Evolutionary conservation across 177 flowering plant species (phyloP).

Genomic region (Telopea speciosissima): DNA sequence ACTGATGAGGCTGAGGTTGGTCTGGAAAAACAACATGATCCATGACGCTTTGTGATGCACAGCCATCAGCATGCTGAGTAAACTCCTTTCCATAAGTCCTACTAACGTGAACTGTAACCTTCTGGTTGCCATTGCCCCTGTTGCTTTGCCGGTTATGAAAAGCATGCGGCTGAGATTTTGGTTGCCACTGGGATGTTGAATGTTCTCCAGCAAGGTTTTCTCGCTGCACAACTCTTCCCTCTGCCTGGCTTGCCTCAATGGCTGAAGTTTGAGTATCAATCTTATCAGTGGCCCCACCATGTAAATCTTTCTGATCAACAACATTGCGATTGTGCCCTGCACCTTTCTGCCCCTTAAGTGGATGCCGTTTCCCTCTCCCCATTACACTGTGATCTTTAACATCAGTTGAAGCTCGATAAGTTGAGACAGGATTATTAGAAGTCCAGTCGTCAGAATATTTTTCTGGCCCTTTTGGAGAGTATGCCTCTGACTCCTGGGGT

Average conservation of each 20-base stretch:
- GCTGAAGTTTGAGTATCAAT: constrained; percentile 15
- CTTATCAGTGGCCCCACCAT: constrained; percentile 22
- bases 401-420: constrained; percentile 16
- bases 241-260: constrained; percentile 34
- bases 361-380: constrained; percentile 51
- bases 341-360: constrained; percentile 34
- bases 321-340: constrained; percentile 19
- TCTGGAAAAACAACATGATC: constrained; percentile 8
- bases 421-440: constrained; percentile 17
- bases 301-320: constrained; percentile 32
- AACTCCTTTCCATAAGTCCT: constrained; percentile 29
- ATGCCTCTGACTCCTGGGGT: constrained; percentile 21
- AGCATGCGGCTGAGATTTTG: constrained; percentile 43
- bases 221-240: constrained; percentile 25
- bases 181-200: constrained; percentile 70
- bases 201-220: constrained; percentile 44
- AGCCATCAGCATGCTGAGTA: constrained; percentile 15
- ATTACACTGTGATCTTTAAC: constrained; percentile 43
- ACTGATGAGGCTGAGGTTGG: constrained; percentile 19
- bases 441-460: constrained; percentile 29
- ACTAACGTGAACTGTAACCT: constrained; percentile 22
- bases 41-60: constrained; percentile 20
- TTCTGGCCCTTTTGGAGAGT: constrained; percentile 22
- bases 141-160: constrained; percentile 32
- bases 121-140: constrained; percentile 29